Percentiles rank a stretch among this genome's conserved stretches.
phyloP scores from a whole-genome alignment of 2,329 filamentous ascomycete species.

The Chaetomiaceae sp. region DNA sequence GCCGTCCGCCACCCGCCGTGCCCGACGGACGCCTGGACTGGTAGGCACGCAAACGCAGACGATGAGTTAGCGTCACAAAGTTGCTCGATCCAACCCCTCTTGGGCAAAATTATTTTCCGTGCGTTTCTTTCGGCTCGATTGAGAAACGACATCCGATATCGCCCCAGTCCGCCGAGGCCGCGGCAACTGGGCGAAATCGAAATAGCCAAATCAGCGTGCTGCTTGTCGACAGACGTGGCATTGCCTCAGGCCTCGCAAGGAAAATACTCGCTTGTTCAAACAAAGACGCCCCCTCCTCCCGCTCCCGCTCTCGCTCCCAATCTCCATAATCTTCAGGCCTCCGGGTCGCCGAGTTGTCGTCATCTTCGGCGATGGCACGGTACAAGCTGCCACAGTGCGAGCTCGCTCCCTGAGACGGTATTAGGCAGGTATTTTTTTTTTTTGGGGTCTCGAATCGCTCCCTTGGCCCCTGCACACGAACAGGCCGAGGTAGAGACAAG shows the following conservation, averaged over 20 bases:
- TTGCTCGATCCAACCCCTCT: too few relatives aligned
- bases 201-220: conserved; percentile 9
- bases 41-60: too few relatives aligned
- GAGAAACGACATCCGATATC: conserved; percentile 10
- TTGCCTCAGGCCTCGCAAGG: too few relatives aligned
- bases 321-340: background rate
- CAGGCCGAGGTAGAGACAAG: conserved; percentile 26
- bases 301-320: background rate
- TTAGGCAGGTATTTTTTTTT: background rate
- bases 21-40: too few relatives aligned
- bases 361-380: conserved; percentile 11
- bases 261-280: background rate
- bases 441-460: conserved; percentile 18
- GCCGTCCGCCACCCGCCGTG: too few relatives aligned
- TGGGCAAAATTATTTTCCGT: background rate
- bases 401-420: background rate
- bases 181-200: background rate
- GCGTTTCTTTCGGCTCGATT: background rate
- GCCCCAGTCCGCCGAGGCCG: background rate
- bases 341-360: conserved; percentile 1
- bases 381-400: conserved; percentile 21
- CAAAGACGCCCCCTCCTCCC: background rate
- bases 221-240: background rate
- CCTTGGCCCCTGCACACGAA: conserved; percentile 16
- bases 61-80: too few relatives aligned